Base-by-base conservation (phyloP, 768 basidiomycete genomes). In the Butyriboletus loyo region DNA sequence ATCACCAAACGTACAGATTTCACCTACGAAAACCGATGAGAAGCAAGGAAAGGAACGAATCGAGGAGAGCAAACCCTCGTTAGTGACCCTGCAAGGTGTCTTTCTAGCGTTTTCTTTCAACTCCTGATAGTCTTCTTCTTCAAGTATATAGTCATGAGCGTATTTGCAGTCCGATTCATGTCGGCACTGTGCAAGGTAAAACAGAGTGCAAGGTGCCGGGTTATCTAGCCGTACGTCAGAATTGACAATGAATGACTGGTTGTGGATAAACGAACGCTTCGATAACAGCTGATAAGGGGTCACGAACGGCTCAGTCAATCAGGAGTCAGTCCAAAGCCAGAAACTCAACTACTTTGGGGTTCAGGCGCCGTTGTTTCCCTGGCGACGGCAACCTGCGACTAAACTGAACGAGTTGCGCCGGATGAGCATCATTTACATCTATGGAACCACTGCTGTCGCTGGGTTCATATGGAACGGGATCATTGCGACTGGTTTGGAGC, bases 161-260 rank as follows among this genome's bases (percentile, higher is more conserved):
- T 81, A 86, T 68, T 77, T 80, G 64, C 85, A 87, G 24, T 77
- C 75, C 9, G 69, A 62, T 15, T 81, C 83, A 50, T 78, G 77
- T 61, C 82, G 81, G 72, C 85, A 86, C 42, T 72, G 75, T 28
- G 80, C 75, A 25, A 86, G 72, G 63, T 85, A 86, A 67, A 82
- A 85, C 45, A 84, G 67, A 17, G 83, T 85, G 63, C 85, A 86
- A 15, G 85, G 84, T 22, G 85, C 78, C 2, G 85, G 84, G 60
- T 72, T 80, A 60, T 85, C 84, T 59, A 21, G 42, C 28, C 21
- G 43, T 21, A 13, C 14, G 36, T 60, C 28, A 53, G 46, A 13
- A 28, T 22, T 9, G 24, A 17, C 8, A 40, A 34, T 5, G 35
- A 40, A 49, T 36, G 53, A 42, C 25, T 52, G 42, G 35, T 43